Conservation (phyloP, 1,284 basidiomycete species). For the Thelephora terrestris region DNA sequence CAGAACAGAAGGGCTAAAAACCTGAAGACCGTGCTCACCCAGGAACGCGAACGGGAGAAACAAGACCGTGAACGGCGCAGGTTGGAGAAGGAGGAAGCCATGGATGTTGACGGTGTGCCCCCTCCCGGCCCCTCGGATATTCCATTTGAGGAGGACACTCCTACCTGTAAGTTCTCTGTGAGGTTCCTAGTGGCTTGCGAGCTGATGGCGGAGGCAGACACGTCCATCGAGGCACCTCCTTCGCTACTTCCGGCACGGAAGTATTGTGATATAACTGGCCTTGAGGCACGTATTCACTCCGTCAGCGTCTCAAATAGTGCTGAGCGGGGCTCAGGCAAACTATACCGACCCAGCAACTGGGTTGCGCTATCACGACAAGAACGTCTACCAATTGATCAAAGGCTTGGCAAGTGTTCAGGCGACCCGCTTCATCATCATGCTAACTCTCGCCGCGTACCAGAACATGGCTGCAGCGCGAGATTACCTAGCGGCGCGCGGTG, state of each 20-base stretch:
- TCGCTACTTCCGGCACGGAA: slow-evolving; percentile 68
- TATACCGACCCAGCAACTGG: slow-evolving; percentile 81
- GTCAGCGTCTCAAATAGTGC: not conserved
- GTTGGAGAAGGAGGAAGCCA: slow-evolving; percentile 32
- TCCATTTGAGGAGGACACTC: slow-evolving; percentile 43
- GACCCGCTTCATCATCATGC: not conserved
- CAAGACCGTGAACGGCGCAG: slow-evolving; percentile 50
- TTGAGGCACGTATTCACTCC: slow-evolving; percentile 44
- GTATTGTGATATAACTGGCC: slow-evolving; percentile 82
- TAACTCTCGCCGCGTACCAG: slow-evolving; percentile 16
- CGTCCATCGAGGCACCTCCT: slow-evolving; percentile 79
- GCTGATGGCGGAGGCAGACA: slow-evolving; percentile 38
- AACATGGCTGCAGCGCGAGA: slow-evolving; percentile 37
- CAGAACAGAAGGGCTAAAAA: slow-evolving; percentile 62
- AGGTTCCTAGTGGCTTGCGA: not conserved
- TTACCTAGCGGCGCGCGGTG: slow-evolving; percentile 38
- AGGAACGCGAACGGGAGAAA: slow-evolving; percentile 65
- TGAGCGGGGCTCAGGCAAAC: slow-evolving; percentile 38
- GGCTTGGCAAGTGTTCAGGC: slow-evolving; percentile 46
- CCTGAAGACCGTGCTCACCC: slow-evolving; percentile 61
- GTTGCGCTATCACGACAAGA: slow-evolving; percentile 78
- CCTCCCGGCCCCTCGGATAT: slow-evolving; percentile 10
- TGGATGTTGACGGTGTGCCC: slow-evolving; percentile 28
- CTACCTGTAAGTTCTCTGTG: slow-evolving; percentile 45
- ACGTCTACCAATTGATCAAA: slow-evolving; percentile 76